Conservation (phyloP, 345 rosid genomes). For the Gossypioides kirkii region DNA sequence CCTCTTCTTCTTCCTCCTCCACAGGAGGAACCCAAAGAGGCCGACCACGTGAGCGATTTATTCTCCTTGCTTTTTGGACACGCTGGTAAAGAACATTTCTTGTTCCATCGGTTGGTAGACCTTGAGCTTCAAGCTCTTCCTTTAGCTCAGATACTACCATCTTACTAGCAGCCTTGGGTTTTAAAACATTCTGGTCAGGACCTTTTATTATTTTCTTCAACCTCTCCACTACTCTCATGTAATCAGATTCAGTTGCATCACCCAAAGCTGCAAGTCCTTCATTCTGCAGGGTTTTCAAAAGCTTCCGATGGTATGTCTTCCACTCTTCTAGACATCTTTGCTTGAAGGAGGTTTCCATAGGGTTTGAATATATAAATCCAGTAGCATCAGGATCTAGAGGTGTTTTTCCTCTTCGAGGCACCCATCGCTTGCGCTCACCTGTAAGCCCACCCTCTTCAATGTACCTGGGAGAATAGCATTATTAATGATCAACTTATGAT, state of each 20-base stretch:
- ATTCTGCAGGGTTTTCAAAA: constrained; percentile 57
- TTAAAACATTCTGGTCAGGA: constrained; percentile 70
- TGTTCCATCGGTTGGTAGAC: constrained; percentile 89
- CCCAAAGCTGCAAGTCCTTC: constrained; percentile 80
- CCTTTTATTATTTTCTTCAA: constrained; percentile 69
- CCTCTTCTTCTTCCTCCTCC: constrained; percentile 96
- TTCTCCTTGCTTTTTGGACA: constrained; percentile 95
- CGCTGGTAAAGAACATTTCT: constrained; percentile 98
- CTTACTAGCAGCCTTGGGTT: constrained; percentile 99
- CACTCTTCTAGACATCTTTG: constrained; percentile 83
- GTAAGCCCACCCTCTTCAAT: constrained; percentile 91
- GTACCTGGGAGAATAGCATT: constrained; percentile 42
- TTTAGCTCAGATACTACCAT: constrained; percentile 86
- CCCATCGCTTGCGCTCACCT: constrained; percentile 98
- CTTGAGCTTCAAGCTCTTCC: constrained; percentile 98
- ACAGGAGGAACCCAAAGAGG: constrained; percentile 99
- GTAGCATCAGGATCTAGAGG: constrained; percentile 90
- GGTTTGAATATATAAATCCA: constrained; percentile 83
- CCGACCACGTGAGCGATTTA: constrained; percentile 92
- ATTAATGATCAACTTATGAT: neutral
- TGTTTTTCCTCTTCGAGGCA: constrained; percentile 87
- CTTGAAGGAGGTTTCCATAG: constrained; percentile 88
- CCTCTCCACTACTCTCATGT: constrained; percentile 67
- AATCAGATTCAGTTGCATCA: constrained; percentile 76
- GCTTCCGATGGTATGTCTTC: constrained; percentile 67